A percentile compares a stretch with the other conserved stretches of the same genome.
phyloP scores from a whole-genome alignment of 129 eudicot genomes.

The Artemisia argyi region DNA sequence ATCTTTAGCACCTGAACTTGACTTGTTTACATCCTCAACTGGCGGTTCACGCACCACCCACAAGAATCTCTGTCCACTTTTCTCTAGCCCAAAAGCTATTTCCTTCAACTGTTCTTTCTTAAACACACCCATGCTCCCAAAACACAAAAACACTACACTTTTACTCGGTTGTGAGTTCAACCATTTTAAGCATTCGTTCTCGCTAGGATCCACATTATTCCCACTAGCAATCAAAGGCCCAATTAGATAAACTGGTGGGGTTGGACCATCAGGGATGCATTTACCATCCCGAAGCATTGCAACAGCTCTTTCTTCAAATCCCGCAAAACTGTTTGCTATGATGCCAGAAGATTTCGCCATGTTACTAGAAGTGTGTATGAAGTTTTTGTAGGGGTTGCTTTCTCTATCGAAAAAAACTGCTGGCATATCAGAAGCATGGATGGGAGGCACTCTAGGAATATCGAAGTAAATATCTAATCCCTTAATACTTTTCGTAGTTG shows the following conservation, averaged over 20 bases:
- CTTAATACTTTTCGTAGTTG: neutral
- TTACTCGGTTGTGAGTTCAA: slow-evolving; percentile 15
- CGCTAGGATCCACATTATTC: neutral
- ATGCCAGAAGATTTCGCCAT: slow-evolving; percentile 7
- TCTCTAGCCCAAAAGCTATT: slow-evolving; percentile 54
- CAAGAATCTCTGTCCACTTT: slow-evolving; percentile 43
- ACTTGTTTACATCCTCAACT: neutral
- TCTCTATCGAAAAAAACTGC: slow-evolving; percentile 20
- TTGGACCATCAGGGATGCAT: slow-evolving; percentile 38
- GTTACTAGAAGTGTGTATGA: slow-evolving; percentile 38
- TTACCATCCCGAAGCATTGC: slow-evolving; percentile 19
- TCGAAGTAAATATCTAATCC: slow-evolving; percentile 15
- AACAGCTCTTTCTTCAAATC: slow-evolving; percentile 13
- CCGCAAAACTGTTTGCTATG: slow-evolving; percentile 9
- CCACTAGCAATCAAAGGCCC: slow-evolving; percentile 45
- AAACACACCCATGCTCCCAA: slow-evolving; percentile 59
- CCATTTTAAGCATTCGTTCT: slow-evolving; percentile 12
- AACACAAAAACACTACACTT: slow-evolving; percentile 44
- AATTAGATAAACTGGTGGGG: slow-evolving; percentile 44
- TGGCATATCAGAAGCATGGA: slow-evolving; percentile 32
- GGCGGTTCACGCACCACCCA: slow-evolving; percentile 57
- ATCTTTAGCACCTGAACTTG: slow-evolving; percentile 20
- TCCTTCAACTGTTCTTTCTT: slow-evolving; percentile 44
- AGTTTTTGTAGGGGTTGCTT: slow-evolving; percentile 20
- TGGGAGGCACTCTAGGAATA: slow-evolving; percentile 43